These are phyloP conservation scores for Ophiosphaerella narmari DNA, from an alignment of 2,329 filamentous ascomycete genomes.

Conservation along the genomic window DNA sequence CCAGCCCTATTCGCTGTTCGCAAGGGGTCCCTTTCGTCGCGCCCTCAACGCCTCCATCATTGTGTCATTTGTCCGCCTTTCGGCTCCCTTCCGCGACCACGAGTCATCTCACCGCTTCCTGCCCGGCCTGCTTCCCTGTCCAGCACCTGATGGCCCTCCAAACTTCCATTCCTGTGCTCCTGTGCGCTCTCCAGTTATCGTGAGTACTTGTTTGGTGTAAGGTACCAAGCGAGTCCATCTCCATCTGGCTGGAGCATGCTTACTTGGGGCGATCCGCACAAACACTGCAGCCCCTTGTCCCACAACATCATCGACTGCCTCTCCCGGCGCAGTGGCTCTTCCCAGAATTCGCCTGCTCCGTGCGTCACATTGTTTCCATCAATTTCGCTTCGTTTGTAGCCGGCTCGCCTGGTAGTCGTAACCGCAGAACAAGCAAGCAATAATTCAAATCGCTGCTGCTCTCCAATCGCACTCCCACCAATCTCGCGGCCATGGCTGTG, in stretches of 20 bases:
- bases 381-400: conserved; percentile 7
- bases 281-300: conserved; percentile 39
- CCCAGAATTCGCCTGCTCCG: conserved; percentile 8
- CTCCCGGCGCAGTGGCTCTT: conserved; percentile 25
- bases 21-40: conserved; percentile 28
- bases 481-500: conserved; percentile 2
- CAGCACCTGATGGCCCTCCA: conserved; percentile 12
- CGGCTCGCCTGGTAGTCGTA: conserved; percentile 6
- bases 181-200: conserved; percentile 36
- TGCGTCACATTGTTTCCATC: conserved; percentile 15
- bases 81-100: conserved; percentile 28
- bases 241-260: conserved; percentile 29
- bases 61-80: conserved; percentile 43
- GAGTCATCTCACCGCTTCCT: conserved; percentile 46
- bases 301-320: conserved; percentile 25
- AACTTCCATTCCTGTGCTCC: conserved; percentile 21
- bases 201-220: conserved; percentile 32
- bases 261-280: conserved; percentile 28
- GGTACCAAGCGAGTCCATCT: conserved; percentile 26
- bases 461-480: not conserved
- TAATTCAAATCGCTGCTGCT: conserved; percentile 3
- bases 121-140: conserved; percentile 28
- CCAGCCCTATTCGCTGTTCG: conserved; percentile 15
- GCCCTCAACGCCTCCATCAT: conserved; percentile 21
- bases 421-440: conserved; percentile 17